Evolutionary conservation across 768 basidiomycete species (phyloP), one percentile per base, ranked within the genome.

Genomic region (Podaxis pistillaris): DNA sequence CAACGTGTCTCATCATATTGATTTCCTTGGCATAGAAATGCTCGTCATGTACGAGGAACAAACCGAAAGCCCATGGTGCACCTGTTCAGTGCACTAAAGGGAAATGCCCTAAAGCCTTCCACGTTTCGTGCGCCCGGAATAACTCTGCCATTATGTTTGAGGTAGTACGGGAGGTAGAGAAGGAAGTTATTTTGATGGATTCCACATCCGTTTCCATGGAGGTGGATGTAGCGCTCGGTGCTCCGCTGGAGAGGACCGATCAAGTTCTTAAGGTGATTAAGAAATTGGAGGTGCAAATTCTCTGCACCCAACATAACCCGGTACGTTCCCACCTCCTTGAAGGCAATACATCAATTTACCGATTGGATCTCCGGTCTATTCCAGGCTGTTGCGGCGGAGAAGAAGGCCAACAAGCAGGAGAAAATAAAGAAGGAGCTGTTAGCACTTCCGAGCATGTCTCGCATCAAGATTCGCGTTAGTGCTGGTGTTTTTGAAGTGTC

Each of bases 21-120:
- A 60, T 15, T 53, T 24, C 36, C 57, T 41, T 11, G 46, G 9
- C 58, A 1, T 65, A 98, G 94, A 97, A 96, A 90, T 99, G 96
- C 72, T 83, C 87, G 6, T 84, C 87, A 0, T 98, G 96, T 71
- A 79, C 82, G n/a, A 93, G 88, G 72, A 81, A 76, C 47, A 81
- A 81, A 37, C 73, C 79, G 11, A 91, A 88, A 68, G 78, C 76
- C 0, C 93, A 92, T 64, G 93, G 90, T 17, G 91, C 90, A 0
- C 90, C 89, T 26, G 87, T 97, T 26, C 96, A 98, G 70, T 98
- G 96, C 71, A 92, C 93, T 15, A 93, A 92, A 73, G 95, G 94
- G 50, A 96, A 95, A 76, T 98, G 96, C 68, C 82, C 91, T 11
- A 92, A 91, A 71, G 92, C 96, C 0, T 97, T 94, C 76, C 96